A percentile compares a stretch with the other conserved stretches of the same genome.
Conservation (phyloP, 176 grass and related monocot species). For the Tillandsia fasciculata region DNA sequence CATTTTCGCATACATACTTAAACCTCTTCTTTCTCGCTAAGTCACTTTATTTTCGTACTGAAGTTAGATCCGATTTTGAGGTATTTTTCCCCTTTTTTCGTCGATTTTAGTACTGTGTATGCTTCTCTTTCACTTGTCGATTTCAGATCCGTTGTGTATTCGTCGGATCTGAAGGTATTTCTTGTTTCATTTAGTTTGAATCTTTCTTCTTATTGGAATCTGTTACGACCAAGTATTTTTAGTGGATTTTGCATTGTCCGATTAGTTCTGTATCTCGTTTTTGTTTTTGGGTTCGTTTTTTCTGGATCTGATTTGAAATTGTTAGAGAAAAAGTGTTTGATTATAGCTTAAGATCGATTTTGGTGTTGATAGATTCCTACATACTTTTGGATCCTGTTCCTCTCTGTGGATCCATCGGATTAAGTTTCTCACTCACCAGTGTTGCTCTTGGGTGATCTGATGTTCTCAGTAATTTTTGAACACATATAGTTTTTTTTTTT, state of each 20-base stretch:
- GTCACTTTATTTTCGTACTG: neutral
- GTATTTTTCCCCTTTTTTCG: neutral
- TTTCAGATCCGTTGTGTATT: neutral
- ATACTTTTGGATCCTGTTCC: neutral
- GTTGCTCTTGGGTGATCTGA: neutral
- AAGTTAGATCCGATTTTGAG: neutral
- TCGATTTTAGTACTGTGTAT: neutral
- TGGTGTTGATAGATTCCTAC: neutral
- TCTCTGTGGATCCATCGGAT: neutral
- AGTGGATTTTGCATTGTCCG: neutral
- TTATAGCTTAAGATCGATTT: neutral
- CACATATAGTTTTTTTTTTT: neutral
- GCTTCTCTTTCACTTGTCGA: neutral
- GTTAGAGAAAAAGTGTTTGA: neutral
- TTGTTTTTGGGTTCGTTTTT: neutral
- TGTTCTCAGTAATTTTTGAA: neutral
- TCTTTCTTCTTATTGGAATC: neutral
- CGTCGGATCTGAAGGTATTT: neutral
- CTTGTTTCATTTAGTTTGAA: neutral
- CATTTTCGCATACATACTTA: neutral
- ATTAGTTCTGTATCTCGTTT: neutral
- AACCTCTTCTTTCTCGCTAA: neutral
- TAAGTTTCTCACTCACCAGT: neutral
- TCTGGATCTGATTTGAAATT: neutral
- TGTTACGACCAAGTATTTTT: neutral